Base-by-base conservation (phyloP, 2,329 filamentous ascomycete genomes). In the Aspergillus flavus region DNA sequence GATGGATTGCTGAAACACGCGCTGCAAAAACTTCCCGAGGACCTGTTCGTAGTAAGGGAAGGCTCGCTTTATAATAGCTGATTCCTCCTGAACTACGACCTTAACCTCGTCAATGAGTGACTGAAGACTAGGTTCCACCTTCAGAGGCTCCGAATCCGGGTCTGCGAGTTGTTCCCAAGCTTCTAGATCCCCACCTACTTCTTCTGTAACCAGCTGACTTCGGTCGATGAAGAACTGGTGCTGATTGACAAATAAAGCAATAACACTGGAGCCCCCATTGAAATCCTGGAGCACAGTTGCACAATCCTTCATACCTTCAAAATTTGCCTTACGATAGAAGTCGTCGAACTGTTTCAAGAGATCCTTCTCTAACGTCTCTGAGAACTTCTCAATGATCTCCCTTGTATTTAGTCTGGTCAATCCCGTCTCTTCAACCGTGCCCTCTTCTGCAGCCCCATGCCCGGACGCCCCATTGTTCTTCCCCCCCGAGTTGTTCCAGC, bases 211-310 rank as follows among this genome's bases (percentile, higher is more conserved):
- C 62, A 99, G 83, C 76, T 98, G 94, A 69, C 93, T 95, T 30
- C 94, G 86, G 75, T 98, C 95, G 73, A 99, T 97, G 80, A 99
- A 99, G 84, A 99, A 99, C 73, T 97, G 93, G 79, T 99, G 96
- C 77, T 99, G 95, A 75, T 99, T 99, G 74, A 99, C 94, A 77
- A 98, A 99, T 12, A 94, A 85, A 16, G 92, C 94, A 78, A 97
- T 96, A 64, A 98, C 95, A 75, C 94, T 98, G 62, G 93, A 89
- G 58, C 95, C 95, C 58, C 95, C 93, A 76, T 94, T 97, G 84
- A 99, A 99, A 79, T 98, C 95, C 75, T 95, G 87, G 66, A 99
- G 83, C 48, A 97, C 95, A 72, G 92, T 92, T 60, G 96, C 92
- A 76, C 95, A 99, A 76, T 98, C 95, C 81, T 92, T 90, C 96